phyloP scores from a whole-genome alignment of 1,139 yeast species.

The Pichia sp. region DNA sequence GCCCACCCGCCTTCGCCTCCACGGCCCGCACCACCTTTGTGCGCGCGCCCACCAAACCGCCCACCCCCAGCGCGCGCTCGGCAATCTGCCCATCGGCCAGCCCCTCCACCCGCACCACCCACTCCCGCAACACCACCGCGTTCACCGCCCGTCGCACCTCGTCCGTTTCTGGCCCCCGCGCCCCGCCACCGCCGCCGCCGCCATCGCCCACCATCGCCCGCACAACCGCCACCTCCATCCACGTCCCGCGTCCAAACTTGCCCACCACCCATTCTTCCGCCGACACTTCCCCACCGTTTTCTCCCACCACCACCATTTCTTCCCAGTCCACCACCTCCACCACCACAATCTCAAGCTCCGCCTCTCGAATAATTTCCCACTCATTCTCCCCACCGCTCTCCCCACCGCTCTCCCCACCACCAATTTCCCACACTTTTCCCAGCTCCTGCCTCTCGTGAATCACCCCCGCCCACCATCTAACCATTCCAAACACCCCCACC shows the following conservation, averaged over 20 bases:
- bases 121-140: neutral
- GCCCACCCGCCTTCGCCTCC: neutral
- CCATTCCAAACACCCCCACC: neutral
- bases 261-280: neutral
- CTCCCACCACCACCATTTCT: neutral
- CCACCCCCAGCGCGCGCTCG: neutral
- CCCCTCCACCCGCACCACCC: neutral
- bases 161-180: conserved; percentile 9
- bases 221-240: neutral
- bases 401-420: neutral
- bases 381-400: neutral
- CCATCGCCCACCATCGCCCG: conserved; percentile 16
- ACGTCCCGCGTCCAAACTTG: neutral
- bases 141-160: neutral
- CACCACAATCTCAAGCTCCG: neutral
- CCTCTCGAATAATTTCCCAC: neutral
- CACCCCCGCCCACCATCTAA: neutral
- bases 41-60: neutral
- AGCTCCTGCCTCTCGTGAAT: neutral
- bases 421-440: neutral
- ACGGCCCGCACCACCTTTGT: neutral
- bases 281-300: neutral
- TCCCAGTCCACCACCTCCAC: neutral
- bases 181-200: too few relatives aligned
- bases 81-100: neutral